Base-by-base conservation (phyloP, 495 filamentous ascomycete species). In the Penicillium salamii region DNA sequence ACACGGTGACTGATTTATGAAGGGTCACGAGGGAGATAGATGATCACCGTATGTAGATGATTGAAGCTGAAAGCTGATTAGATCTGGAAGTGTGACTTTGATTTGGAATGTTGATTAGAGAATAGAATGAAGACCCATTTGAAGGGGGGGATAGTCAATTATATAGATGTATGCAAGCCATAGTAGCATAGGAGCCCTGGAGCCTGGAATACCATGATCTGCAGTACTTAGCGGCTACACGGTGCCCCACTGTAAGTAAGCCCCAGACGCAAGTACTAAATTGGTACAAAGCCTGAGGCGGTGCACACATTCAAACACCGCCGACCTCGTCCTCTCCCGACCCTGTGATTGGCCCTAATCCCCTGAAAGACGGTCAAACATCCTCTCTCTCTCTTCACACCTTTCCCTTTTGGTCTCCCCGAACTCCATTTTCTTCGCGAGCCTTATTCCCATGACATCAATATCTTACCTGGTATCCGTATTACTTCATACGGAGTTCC, bases 1-100 rank as follows among this genome's bases (percentile, higher is more conserved):
- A 71, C 69, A 73, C 51, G 1, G 61, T 71, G 69, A 61, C 58
- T 55, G 66, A 58, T 53, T 23, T 57, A 32, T 29, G 35, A 17
- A 37, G 43, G 42, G 44, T 67, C 57, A 62, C 59, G 48, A 48
- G 39, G 52, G 19, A 40, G n/a, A 35, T 53, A 40, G 34, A 51
- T 53, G 55, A 53, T 35, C 49, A 49, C 40, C 38, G 51, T 52
- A 33, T 36, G 29, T 32, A 38, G 24, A 36, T 46, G 24, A 46
- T 32, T n/a, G 13, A 7, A 19, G 35, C 3, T 14, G 9, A 21
- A 18, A 39, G 15, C 46, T 34, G 41, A 7, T 3, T 3, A 9
- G 18, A 23, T 46, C 36, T 41, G 36, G 41, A 29, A 15, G 21
- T 38, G 35, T 46, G 33, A 39, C 23, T 36, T 29, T 47, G 20